Base-by-base conservation (phyloP, 768 basidiomycete genomes). In the Auricularia auricula-judae region DNA sequence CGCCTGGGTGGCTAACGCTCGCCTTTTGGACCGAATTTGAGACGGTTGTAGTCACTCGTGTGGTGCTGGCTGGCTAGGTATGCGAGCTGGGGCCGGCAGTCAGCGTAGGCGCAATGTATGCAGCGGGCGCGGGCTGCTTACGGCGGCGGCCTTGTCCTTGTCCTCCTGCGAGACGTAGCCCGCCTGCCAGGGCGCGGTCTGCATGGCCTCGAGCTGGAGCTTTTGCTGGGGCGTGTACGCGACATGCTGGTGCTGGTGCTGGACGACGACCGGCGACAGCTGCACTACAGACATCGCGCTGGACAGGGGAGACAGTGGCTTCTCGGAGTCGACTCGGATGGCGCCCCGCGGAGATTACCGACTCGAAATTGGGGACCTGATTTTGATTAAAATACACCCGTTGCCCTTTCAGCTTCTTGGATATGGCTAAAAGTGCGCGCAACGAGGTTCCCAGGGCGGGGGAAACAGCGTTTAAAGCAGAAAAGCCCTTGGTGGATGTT, bases 1-100 rank as follows among this genome's bases (percentile, higher is more conserved):
- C 34, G 60, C 54, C 11, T 16, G 34, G 4, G 66, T 36, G 47
- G 11, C 16, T 53, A 8, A 33, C 16, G 63, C 65, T 14, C n/a
- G 74, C 75, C 77, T 65, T 69, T 61, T n/a, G 73, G 72, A 4
- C 89, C 90, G 65, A 83, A 86, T 73, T 90, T 89, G 33, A 84
- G 72, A 63, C 82, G 80, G 69, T 82, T 88, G 72, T 91, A 90
- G 56, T 86, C 83, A 75, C 86, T 87, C 64, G 70, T 63, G 68
- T 91, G 89, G 74, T 90, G 86, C 68, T 91, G 88, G 4, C 87
- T 89, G 2, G 88, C 87, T 18, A 91, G 76, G 2, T 71, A 74
- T 1, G 80, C 78, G 60, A 88, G 81, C 79, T 85, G 64, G 14
- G 59, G 51, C 29, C 2, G 8, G 18, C 11, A 51, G 10, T 51